Base-by-base conservation (phyloP, 352 stramenopile genomes). In the Globisporangium viniferum region DNA sequence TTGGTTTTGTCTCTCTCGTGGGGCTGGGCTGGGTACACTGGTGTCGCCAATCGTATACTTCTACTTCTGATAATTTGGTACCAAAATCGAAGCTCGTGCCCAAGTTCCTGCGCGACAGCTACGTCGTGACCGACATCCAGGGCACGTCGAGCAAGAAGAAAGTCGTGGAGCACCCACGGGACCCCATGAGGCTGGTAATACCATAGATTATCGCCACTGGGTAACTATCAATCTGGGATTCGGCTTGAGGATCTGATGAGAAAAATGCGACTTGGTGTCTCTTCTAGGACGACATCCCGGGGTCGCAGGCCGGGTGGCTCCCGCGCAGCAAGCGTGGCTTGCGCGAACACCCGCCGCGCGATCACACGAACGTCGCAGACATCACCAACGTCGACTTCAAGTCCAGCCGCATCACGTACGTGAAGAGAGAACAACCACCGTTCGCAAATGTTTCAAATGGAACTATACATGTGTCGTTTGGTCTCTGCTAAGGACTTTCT, bases 371-470 rank as follows among this genome's bases (percentile, higher is more conserved):
- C 36, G 82, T 88, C 24, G 55, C 57, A 2, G 86, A 93, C 60
- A 93, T 93, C 66, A 91, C 69, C 57, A 85, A 91, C 54, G 79
- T 81, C 22, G 79, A 88, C 66, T 93, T 91, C 62, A 82, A 81
- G 49, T 91, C 83, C 9, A 89, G 76, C 29, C 82, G 86, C 29
- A 76, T 93, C 62, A 93, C 86, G 86, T 92, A 71, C 63, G 77
- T 68, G 20, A 10, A 41, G 15, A 24, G 24, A 24, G 24, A 24
- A 0, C 24, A 24, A 24, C 36, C 14, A 15, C 36, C 36, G 24
- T 24, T 44, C 5, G 10, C 36, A 44, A 44, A 18, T 46, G 18
- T 46, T 46, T 15, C 31, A 46, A 1, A 46, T 46, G 39, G 39
- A 46, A 46, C 39, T 46, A 46, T 46, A 20, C 39, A 46, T 46